Evolutionary conservation across 768 basidiomycete species (phyloP), one percentile per base, ranked within the genome.

Genomic region (Tylopilus sp.): DNA sequence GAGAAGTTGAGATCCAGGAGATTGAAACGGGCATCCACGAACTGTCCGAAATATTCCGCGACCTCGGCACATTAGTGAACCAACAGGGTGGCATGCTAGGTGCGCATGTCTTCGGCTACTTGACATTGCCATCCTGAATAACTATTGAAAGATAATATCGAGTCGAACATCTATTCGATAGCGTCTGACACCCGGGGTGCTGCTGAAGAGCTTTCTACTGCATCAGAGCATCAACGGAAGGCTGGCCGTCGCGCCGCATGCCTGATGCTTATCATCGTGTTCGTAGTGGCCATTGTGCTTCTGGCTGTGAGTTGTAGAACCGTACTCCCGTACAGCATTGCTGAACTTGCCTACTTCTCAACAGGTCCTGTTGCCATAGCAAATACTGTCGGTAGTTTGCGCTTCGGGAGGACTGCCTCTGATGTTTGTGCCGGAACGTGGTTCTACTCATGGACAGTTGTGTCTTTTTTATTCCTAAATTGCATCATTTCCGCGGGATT

Each of bases 11-110:
- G 64, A 98, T 98, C 50, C 83, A 89, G 46, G 94, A 98, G 66
- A 99, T 99, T 47, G 97, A 99, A 71, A 86, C 84, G 8, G 96
- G 97, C 8, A 98, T 99, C 50, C 92, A 96, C 63, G 96, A 99
- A 70, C 72, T 99, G 42, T 83, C 90, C 25, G 92, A 98, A 71
- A 98, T 99, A 65, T 98, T 99, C 78, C 83, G 90, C 45, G 95
- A 98, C 71, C 74, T 99, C 42, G 96, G 95, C 40, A 95, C 93
- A 16, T 78, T 99, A 42, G 95, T 99, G 2, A 83, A 85, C 54
- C 92, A 98, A 67, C 97, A 99, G 69, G 95, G 95, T 13, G 82
- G 83, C 46, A 92, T 98, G 89, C 75, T 99, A 48, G 95, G 96
- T 96, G 58, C 47, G 86, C 74, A 21, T 13, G 7, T 22, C 11